Base-by-base conservation (phyloP, 352 stramenopile genomes). In the Aphanomyces euteiches region DNA sequence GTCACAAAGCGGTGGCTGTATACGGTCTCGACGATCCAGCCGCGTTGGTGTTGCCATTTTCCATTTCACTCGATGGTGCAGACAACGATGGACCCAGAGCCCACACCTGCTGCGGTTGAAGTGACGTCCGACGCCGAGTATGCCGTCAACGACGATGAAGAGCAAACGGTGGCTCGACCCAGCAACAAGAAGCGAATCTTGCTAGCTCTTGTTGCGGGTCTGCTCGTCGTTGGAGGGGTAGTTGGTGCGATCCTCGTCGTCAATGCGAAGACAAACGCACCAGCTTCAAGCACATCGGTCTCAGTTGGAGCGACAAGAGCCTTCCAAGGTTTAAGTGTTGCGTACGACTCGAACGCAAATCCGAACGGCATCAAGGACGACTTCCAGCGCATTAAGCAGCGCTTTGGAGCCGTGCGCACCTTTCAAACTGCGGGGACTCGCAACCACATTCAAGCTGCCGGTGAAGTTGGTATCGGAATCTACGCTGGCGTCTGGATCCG, bases 401-500 rank as follows among this genome's bases (percentile, higher is more conserved):
- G 64, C 15, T 70, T 70, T 28, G n/a, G 15, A 7, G 37, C 12
- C 1, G 54, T 70, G 19, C 48, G 64, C 4, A 70, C 64, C 28
- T 70, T 47, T 41, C 64, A 70, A 36, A 70, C 64, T 5, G 28
- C 43, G 15, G 28, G 56, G 13, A 36, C 59, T n/a, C 39, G 37
- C 45, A 70, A 70, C 39, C n/a, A 53, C 19, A 70, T 70, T 47
- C 47, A 70, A 39, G 64, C 37, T 8, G 64, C 64, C 2, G 47
- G n/a, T 19, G 28, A 70, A 45, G 19, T 37, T 21, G 54, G 54
- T 6, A n/a, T 70, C 3, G 6, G 15, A 12, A 70, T 70, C 54
- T 70, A 70, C 40, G 43, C 64, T 8, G 85, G 85, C 59, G 79
- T 93, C 47, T 79, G 89, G 74, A 77, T 80, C 63, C 67, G 58